Evolutionary conservation across 2,329 filamentous ascomycete species (phyloP).

Genomic region (Fusarium sulawesiense): DNA sequence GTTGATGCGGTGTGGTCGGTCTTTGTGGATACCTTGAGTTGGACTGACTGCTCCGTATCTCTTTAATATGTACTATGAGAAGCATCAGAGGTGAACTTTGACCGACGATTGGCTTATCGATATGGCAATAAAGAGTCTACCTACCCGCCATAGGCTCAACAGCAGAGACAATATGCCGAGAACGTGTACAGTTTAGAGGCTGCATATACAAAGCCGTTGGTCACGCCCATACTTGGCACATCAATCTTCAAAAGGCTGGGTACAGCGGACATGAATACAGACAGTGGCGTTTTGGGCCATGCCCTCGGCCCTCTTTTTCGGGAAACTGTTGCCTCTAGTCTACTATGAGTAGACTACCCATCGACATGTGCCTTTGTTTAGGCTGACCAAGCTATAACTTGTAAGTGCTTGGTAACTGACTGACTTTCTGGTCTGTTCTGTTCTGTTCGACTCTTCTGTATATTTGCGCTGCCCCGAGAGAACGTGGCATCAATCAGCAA

Average conservation of each 20-base stretch:
- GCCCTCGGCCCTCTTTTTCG: slow-evolving; percentile 11
- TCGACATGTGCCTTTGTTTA: slow-evolving; percentile 34
- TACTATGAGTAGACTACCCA: not conserved
- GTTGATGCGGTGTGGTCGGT: slow-evolving; percentile 36
- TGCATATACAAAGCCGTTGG: not conserved
- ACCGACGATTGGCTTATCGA: not conserved
- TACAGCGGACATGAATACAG: slow-evolving; percentile 22
- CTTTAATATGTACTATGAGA: slow-evolving; percentile 9
- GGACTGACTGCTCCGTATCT: slow-evolving; percentile 15
- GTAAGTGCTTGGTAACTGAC: not conserved
- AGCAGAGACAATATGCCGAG: not conserved
- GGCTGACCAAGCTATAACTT: slow-evolving; percentile 24
- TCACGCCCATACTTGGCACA: not conserved
- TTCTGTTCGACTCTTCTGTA: not conserved
- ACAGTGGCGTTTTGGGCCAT: slow-evolving; percentile 24
- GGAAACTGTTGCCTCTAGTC: slow-evolving; percentile 10
- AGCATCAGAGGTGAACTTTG: slow-evolving; percentile 7
- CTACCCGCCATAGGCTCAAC: not conserved
- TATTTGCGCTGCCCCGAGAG: not conserved
- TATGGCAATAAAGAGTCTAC: not conserved
- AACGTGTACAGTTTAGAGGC: not conserved
- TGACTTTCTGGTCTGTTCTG: slow-evolving; percentile 1
- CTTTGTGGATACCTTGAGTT: slow-evolving; percentile 32
- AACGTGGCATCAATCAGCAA: slow-evolving; percentile 4
- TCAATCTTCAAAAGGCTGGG: not conserved